phyloP scores from a whole-genome alignment of 2,329 filamentous ascomycete species.

The Aspergillus caelatus region DNA sequence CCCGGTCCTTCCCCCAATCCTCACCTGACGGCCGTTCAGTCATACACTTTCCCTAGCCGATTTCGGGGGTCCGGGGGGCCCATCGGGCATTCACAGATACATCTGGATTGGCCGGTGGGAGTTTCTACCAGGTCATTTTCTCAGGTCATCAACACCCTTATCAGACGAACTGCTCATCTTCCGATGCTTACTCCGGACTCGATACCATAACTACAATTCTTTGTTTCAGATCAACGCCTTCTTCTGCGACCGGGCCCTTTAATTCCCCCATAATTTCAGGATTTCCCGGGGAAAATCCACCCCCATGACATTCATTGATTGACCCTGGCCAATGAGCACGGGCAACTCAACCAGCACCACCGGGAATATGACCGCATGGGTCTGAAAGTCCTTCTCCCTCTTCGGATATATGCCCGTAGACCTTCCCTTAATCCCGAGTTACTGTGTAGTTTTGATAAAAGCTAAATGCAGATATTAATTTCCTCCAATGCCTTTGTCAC shows the following conservation, averaged over 20 bases:
- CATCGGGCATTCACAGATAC: slow-evolving; percentile 17
- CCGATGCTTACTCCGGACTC: not conserved
- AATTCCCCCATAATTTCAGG: not conserved
- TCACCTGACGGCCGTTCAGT: slow-evolving; percentile 3
- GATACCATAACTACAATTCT: not conserved
- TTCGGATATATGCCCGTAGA: not conserved
- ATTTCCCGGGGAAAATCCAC: slow-evolving; percentile 9
- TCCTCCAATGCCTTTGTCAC: not conserved
- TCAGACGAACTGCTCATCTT: slow-evolving; percentile 17
- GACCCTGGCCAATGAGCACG: slow-evolving; percentile 22
- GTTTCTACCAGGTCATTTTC: slow-evolving; percentile 29
- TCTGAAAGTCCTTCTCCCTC: not conserved
- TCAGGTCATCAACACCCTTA: slow-evolving; percentile 32
- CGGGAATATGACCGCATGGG: slow-evolving; percentile 11
- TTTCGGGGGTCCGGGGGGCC: slow-evolving; percentile 30
- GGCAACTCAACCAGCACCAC: slow-evolving; percentile 14
- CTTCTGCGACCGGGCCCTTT: not conserved
- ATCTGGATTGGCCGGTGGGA: slow-evolving; percentile 21
- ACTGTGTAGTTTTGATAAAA: slow-evolving; percentile 18
- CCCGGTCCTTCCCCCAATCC: slow-evolving; percentile 1
- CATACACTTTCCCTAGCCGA: slow-evolving; percentile 25
- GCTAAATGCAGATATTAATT: not conserved
- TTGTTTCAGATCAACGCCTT: too few relatives aligned
- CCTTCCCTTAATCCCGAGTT: not conserved
- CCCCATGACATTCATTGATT: slow-evolving; percentile 11